A percentile compares a stretch with the other conserved stretches of the same genome.
phyloP scores from a whole-genome alignment of 2,329 filamentous ascomycete genomes.

The Fusarium xyrophilum region DNA sequence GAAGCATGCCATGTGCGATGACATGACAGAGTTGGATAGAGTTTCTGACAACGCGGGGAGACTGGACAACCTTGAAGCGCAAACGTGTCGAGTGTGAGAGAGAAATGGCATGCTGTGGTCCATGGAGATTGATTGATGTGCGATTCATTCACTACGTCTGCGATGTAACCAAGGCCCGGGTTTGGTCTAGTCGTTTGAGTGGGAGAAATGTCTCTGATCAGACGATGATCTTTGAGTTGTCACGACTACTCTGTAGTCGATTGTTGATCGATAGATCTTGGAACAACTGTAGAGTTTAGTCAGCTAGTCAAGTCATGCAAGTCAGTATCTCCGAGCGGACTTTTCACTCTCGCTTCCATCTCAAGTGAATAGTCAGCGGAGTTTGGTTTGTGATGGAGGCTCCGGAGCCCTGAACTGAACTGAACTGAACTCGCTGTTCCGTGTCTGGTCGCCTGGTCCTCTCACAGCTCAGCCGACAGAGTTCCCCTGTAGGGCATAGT shows the following conservation, averaged over 20 bases:
- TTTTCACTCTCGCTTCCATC: conserved; percentile 7
- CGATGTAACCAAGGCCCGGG: conserved; percentile 5
- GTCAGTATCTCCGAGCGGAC: conserved; percentile 13
- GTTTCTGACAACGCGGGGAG: conserved; percentile 23
- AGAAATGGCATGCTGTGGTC: background rate
- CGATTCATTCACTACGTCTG: conserved; percentile 1
- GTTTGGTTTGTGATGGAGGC: background rate
- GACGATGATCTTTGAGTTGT: background rate
- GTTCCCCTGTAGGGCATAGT: background rate
- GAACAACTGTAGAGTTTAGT: conserved; percentile 4
- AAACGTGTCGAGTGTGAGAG: background rate
- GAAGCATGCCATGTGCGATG: conserved; percentile 14
- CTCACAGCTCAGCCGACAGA: background rate
- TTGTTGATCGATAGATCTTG: background rate
- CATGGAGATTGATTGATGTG: background rate
- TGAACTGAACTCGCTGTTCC: background rate
- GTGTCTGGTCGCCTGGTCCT: conserved; percentile 1
- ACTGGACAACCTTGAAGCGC: conserved; percentile 2
- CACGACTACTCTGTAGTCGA: background rate
- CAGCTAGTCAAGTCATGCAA: background rate
- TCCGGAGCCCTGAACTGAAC: background rate
- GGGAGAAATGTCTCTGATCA: background rate
- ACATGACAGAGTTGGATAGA: conserved; percentile 13
- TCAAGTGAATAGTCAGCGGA: conserved; percentile 4
- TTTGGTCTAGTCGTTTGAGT: background rate